Base-by-base conservation (phyloP, 345 rosid genomes). In the Murraya koenigii region DNA sequence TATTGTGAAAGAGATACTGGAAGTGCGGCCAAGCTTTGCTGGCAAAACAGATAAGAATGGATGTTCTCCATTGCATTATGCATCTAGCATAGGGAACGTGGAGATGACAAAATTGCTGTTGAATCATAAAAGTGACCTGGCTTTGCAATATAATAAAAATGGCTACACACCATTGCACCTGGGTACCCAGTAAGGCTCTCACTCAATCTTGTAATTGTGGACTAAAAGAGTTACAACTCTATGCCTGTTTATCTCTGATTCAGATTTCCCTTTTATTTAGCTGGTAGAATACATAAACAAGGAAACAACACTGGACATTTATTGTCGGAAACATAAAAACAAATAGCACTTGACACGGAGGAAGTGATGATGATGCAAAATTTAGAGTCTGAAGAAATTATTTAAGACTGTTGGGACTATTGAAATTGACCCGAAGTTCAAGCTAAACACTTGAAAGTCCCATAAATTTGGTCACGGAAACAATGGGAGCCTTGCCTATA, bases 81-180 rank as follows among this genome's bases (percentile, higher is more conserved):
- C 84, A 25, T 62, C 64, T 54, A 62, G 39, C 11, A 66, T 23
- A 20, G 81, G 78, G 14, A 65, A 77, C 67, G 5, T 61, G 30
- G 71, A 41, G 63, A 66, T 74, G 30, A 70, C 75, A 20, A 30
- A 39, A 44, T 36, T 81, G 64, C 72, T 81, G 22, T 30, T 73
- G 38, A 38, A 54, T 30, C 20, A 23, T 17, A 72, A 63, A 47
- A 71, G 58, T 3, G 64, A 63, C n/a, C 84, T 66, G 49, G 28
- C 28, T 22, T 25, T 54, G 60, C 66, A 55, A 41, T 68, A 68
- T 8, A 70, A 62, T 39, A 28, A 41, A 6, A 19, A 69, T 30
- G 77, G 79, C 15, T 66, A 70, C 72, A 82, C 77, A 6, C 82
- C 82, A 5, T 33, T 78, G 49, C 85, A 82, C 71, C 54, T 71